A percentile compares a stretch with the other conserved stretches of the same genome.
These are phyloP conservation scores for Yamadazyma kanchanaburiensis DNA, from an alignment of 1,139 yeast species.

Conservation along the genomic window DNA sequence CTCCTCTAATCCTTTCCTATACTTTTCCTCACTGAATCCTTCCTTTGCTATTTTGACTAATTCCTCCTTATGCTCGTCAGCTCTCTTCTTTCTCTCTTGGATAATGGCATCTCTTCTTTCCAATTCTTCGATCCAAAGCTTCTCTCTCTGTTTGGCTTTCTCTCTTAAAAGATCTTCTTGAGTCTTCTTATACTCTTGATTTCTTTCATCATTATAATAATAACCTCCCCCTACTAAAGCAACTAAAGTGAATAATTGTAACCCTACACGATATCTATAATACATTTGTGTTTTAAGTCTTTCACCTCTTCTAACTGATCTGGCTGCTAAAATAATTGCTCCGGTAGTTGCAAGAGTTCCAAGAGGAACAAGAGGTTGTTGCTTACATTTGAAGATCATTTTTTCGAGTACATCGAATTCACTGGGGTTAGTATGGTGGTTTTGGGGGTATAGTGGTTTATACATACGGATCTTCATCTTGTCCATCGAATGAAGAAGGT, in stretches of 20 bases:
- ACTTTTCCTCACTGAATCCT: conserved; percentile 30
- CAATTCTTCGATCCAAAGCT: conserved; percentile 86
- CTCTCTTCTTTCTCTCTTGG: conserved; percentile 56
- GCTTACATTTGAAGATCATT: conserved; percentile 46
- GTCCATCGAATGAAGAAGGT: conserved; percentile 15
- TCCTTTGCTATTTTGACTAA: conserved; percentile 38
- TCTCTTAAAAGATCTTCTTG: conserved; percentile 61
- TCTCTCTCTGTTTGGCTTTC: conserved; percentile 82
- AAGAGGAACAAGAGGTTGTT: conserved; percentile 78
- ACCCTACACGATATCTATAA: conserved; percentile 86
- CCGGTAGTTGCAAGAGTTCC: conserved; percentile 78
- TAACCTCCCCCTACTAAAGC: conserved; percentile 82
- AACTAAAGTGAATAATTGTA: conserved; percentile 77
- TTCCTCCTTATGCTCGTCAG: conserved; percentile 37
- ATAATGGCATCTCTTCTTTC: conserved; percentile 76
- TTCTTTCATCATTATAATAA: conserved; percentile 48
- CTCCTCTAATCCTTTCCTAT: conserved; percentile 6
- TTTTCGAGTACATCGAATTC: conserved; percentile 30
- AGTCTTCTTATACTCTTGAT: conserved; percentile 37
- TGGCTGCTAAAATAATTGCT: conserved; percentile 77
- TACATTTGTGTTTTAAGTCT: conserved; percentile 75
- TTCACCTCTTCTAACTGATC: conserved; percentile 71
- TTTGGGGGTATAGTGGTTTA: neutral
- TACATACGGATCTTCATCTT: conserved; percentile 10
- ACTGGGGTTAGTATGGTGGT: conserved; percentile 14